Percentiles rank a stretch among this genome's conserved stretches.
These are phyloP conservation scores for Adansonia gregorii DNA, from an alignment of 441 rosid species.

Conservation along the genomic window DNA sequence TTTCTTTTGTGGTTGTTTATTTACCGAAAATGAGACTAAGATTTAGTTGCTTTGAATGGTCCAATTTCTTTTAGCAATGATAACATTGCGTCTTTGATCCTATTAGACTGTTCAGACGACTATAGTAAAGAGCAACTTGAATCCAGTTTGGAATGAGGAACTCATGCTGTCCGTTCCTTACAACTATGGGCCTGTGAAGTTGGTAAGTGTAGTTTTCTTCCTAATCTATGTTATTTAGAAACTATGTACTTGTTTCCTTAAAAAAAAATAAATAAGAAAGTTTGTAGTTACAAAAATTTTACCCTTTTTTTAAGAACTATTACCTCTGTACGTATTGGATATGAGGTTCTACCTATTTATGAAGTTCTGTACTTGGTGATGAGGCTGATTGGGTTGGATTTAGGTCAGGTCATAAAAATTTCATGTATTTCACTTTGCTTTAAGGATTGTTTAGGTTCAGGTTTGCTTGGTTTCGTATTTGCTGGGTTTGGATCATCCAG, in stretches of 20 bases:
- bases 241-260: not conserved
- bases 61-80: constrained; percentile 20
- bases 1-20: not conserved
- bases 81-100: constrained; percentile 29
- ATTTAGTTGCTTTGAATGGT: constrained; percentile 6
- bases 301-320: not conserved
- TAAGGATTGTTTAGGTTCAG: not conserved
- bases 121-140: constrained; percentile 76
- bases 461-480: not conserved
- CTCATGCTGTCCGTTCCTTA: constrained; percentile 90
- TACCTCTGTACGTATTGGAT: not conserved
- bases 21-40: not conserved
- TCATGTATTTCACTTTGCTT: not conserved
- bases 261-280: not conserved
- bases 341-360: not conserved
- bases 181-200: constrained; percentile 68
- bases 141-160: constrained; percentile 93
- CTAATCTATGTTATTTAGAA: not conserved
- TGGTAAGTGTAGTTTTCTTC: constrained; percentile 52
- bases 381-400: constrained; percentile 4
- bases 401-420: not conserved
- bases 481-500: constrained; percentile 13
- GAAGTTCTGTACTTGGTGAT: not conserved
- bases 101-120: constrained; percentile 69
- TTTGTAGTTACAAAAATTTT: not conserved